Evolutionary conservation across 108 stramenopile genomes (phyloP).

Genomic region (Nannochloropsis oceanica): DNA sequence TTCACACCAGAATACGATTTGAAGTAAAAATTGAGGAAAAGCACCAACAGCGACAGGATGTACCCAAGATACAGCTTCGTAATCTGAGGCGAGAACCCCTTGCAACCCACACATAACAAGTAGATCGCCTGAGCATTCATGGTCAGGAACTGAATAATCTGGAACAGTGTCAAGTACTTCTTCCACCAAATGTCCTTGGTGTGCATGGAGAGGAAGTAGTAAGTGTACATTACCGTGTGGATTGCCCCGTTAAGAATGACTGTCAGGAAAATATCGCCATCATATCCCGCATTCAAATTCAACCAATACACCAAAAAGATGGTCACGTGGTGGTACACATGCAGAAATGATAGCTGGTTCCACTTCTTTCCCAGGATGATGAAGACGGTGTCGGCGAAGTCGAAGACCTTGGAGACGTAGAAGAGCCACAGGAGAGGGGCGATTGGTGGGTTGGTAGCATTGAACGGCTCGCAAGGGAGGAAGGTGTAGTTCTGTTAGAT

Average conservation of each 20-base stretch:
- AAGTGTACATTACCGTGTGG: constrained; percentile 99
- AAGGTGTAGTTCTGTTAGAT: constrained; percentile 44
- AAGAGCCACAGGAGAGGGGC: constrained; percentile 89
- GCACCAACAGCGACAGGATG: constrained; percentile 79
- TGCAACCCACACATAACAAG: constrained; percentile 50
- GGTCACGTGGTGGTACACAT: constrained; percentile 98
- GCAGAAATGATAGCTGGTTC: constrained; percentile 93
- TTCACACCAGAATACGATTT: constrained; percentile 61
- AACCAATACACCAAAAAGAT: constrained; percentile 95
- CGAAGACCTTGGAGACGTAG: constrained; percentile 93
- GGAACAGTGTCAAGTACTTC: constrained; percentile 71
- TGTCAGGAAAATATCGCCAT: constrained; percentile 90
- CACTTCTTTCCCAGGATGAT: constrained; percentile 94
- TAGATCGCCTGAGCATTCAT: constrained; percentile 93
- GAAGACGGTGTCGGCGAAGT: constrained; percentile 98
- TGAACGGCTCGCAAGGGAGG: constrained; percentile 66
- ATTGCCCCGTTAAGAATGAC: constrained; percentile 92
- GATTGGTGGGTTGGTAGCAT: constrained; percentile 55
- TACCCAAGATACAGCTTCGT: constrained; percentile 68
- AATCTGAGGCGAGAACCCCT: constrained; percentile 45
- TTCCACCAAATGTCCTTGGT: constrained; percentile 99
- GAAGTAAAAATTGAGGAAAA: constrained; percentile 95
- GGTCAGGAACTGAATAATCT: constrained; percentile 87
- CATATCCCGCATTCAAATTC: constrained; percentile 62
- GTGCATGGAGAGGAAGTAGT: constrained; percentile 99